Conservation (phyloP, 2,329 filamentous ascomycete species). For the Cladophialophora exuberans region DNA sequence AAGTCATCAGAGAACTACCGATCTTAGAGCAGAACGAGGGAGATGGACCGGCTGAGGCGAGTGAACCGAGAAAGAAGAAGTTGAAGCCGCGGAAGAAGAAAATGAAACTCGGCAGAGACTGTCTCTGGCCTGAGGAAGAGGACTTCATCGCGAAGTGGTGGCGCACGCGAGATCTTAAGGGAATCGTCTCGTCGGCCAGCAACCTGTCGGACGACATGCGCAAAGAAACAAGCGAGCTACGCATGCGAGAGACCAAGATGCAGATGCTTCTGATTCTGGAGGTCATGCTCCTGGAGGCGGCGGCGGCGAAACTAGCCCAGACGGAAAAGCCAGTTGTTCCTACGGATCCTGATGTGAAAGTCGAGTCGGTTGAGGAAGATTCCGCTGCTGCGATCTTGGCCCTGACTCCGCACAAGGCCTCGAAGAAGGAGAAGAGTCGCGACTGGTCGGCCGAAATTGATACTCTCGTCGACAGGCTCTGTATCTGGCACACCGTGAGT, state of each 20-base stretch:
- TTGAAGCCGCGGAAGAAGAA: constrained; percentile 38
- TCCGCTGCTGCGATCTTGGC: constrained; percentile 22
- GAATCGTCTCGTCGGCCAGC: neutral
- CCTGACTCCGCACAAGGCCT: constrained; percentile 30
- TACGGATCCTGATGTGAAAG: constrained; percentile 46
- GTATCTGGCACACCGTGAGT: constrained; percentile 55
- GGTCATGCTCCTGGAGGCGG: constrained; percentile 47
- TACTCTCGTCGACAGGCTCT: constrained; percentile 52
- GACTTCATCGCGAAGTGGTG: constrained; percentile 51
- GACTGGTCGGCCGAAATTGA: constrained; percentile 50
- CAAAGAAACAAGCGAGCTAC: constrained; percentile 47
- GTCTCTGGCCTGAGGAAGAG: constrained; percentile 50
- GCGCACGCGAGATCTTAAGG: constrained; percentile 40
- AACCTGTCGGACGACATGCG: constrained; percentile 35
- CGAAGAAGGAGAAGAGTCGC: constrained; percentile 49
- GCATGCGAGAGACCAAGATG: constrained; percentile 52
- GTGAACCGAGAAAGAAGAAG: too few species aligned
- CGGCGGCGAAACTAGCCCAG: constrained; percentile 16
- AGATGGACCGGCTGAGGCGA: constrained; percentile 26
- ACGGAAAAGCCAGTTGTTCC: constrained; percentile 37
- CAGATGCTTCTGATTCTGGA: constrained; percentile 55
- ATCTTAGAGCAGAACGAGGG: constrained; percentile 32
- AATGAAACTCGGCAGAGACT: constrained; percentile 50
- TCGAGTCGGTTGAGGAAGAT: constrained; percentile 37
- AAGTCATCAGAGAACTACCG: constrained; percentile 43